Evolutionary conservation across 257 asterid genomes (phyloP).

Genomic region (Cinchona pubescens): DNA sequence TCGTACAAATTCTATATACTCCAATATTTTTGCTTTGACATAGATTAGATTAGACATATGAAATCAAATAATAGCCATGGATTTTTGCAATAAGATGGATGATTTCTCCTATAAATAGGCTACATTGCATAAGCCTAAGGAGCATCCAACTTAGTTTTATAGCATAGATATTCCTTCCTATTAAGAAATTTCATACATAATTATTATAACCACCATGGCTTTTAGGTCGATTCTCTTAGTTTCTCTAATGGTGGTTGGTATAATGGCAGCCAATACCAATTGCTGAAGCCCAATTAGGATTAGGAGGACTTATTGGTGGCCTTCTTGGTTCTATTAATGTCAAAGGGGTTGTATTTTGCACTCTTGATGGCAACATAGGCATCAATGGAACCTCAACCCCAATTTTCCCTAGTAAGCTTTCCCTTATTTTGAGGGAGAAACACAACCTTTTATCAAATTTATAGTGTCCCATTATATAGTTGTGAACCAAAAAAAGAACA

Average conservation of each 20-base stretch:
- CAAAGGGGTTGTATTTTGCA: constrained; percentile 47
- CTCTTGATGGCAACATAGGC: constrained; percentile 29
- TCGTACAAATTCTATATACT: constrained; percentile 3
- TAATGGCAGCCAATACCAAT: constrained; percentile 33
- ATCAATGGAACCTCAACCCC: constrained; percentile 35
- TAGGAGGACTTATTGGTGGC: constrained; percentile 21
- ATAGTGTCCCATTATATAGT: no score
- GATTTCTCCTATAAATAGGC: constrained; percentile 29
- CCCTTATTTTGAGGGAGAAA: not conserved
- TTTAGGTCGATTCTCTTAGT: constrained; percentile 12
- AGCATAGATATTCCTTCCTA: not conserved
- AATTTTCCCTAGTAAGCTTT: constrained; percentile 34
- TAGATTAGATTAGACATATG: not conserved
- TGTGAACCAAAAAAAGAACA: not conserved
- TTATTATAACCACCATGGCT: constrained; percentile 22
- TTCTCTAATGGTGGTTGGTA: constrained; percentile 21
- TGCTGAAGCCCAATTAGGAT: constrained; percentile 41
- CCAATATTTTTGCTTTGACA: not conserved
- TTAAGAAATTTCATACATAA: not conserved
- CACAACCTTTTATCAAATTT: not conserved
- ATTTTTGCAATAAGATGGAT: not conserved
- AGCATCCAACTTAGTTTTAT: not conserved
- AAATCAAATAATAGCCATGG: constrained; percentile 19
- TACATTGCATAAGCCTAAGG: not conserved
- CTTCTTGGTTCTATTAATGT: constrained; percentile 20